phyloP scores from a whole-genome alignment of 2,329 filamentous ascomycete species.

The Fusarium neocosmosporiellum region DNA sequence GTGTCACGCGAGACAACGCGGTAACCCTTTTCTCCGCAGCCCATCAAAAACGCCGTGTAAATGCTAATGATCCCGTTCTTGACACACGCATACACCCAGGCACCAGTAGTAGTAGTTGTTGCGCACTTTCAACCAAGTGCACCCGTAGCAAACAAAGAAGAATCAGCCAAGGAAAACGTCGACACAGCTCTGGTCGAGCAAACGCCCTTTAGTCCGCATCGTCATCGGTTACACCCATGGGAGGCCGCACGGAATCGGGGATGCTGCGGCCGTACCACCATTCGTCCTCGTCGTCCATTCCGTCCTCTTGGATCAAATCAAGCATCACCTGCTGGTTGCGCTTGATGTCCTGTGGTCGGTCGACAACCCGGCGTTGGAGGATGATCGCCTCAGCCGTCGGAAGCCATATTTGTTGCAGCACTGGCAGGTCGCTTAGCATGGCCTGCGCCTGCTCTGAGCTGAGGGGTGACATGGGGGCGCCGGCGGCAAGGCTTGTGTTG shows the following conservation, averaged over 20 bases:
- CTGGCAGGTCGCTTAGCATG: conserved; percentile 66
- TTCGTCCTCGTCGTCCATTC: conserved; percentile 68
- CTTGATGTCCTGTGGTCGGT: conserved; percentile 69
- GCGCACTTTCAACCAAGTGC: conserved; percentile 22
- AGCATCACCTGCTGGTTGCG: conserved; percentile 71
- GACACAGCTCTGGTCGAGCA: conserved; percentile 17
- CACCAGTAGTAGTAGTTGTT: conserved; percentile 22
- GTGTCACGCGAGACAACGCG: conserved; percentile 30
- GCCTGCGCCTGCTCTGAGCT: conserved; percentile 61
- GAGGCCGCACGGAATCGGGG: conserved; percentile 66
- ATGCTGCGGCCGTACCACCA: conserved; percentile 69
- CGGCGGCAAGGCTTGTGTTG: conserved; percentile 67
- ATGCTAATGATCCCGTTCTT: conserved; percentile 45
- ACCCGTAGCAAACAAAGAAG: conserved; percentile 22
- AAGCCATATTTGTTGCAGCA: conserved; percentile 71
- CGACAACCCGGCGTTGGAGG: conserved; percentile 68
- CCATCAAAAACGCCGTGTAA: conserved; percentile 45
- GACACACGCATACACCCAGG: conserved; percentile 34
- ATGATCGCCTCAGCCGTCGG: conserved; percentile 72
- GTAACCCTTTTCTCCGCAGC: conserved; percentile 35
- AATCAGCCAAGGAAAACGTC: conserved; percentile 27
- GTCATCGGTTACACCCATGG: conserved; percentile 62
- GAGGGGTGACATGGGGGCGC: conserved; percentile 71
- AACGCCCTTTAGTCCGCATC: conserved; percentile 53
- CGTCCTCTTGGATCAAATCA: conserved; percentile 72